Evolutionary conservation across 352 stramenopile species (phyloP).

Genomic region (Phytophthora cactorum): DNA sequence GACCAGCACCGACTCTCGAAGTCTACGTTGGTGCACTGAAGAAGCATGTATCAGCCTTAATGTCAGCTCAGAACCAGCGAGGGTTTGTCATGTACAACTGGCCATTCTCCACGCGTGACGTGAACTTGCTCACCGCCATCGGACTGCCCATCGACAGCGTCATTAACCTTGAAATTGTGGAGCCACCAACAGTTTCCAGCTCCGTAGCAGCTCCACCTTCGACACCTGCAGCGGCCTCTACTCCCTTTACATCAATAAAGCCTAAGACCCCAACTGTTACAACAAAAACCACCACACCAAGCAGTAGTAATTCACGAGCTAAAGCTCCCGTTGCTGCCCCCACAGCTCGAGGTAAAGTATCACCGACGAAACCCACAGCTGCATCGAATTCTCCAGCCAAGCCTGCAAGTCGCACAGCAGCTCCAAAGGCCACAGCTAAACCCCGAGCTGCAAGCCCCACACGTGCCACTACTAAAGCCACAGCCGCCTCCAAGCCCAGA

Average conservation of each 20-base stretch:
- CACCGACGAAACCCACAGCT: slow-evolving; percentile 13
- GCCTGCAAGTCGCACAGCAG: slow-evolving; percentile 6
- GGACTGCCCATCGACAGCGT: slow-evolving; percentile 62
- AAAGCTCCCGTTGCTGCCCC: slow-evolving; percentile 11
- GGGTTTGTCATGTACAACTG: slow-evolving; percentile 68
- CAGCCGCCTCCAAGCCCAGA: slow-evolving; percentile 10
- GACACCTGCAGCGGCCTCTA: background rate
- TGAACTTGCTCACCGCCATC: slow-evolving; percentile 51
- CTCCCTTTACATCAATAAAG: background rate
- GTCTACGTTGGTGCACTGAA: slow-evolving; percentile 17
- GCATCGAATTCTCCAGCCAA: slow-evolving; percentile 25
- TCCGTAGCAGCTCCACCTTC: slow-evolving; percentile 1
- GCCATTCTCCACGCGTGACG: slow-evolving; percentile 49
- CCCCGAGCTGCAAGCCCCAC: slow-evolving; percentile 21
- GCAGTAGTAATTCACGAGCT: slow-evolving; percentile 6
- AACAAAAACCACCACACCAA: slow-evolving; percentile 1
- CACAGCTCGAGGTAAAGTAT: slow-evolving; percentile 15
- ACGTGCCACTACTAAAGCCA: slow-evolving; percentile 15
- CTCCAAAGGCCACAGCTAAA: slow-evolving; percentile 12
- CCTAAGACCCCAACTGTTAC: slow-evolving; percentile 11
- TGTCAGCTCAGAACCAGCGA: slow-evolving; percentile 29
- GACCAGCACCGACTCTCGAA: slow-evolving; percentile 25
- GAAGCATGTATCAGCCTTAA: slow-evolving; percentile 18
- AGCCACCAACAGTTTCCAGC: background rate
- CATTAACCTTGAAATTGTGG: slow-evolving; percentile 51